Percentiles rank a stretch among this genome's conserved stretches.
Conservation (phyloP, 805 yeast species). For the Starmerella bacillaris region DNA sequence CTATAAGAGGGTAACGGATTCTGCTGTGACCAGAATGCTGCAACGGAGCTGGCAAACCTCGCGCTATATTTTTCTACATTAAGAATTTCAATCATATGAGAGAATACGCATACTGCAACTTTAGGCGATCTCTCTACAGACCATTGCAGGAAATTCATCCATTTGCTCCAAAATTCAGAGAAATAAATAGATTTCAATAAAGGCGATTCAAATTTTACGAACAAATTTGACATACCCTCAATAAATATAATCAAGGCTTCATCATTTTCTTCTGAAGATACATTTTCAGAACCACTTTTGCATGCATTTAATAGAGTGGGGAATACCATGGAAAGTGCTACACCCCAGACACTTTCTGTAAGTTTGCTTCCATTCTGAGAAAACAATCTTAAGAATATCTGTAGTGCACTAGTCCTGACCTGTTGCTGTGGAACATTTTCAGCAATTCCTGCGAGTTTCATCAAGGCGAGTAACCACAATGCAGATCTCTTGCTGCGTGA, state of each 20-base stretch:
- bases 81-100: conserved; percentile 34
- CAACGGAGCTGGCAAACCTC: conserved; percentile 11
- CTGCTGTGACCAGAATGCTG: conserved; percentile 28
- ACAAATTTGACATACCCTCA: conserved; percentile 49
- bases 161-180: conserved; percentile 35
- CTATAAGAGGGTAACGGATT: conserved; percentile 23
- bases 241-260: conserved; percentile 47
- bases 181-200: conserved; percentile 21
- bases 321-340: conserved; percentile 48
- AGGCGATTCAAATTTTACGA: conserved; percentile 31
- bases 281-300: conserved; percentile 4
- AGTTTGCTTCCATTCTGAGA: conserved; percentile 48
- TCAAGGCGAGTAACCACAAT: conserved; percentile 48
- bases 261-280: conserved; percentile 27
- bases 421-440: conserved; percentile 45
- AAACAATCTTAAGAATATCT: conserved; percentile 68
- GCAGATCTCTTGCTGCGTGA: conserved; percentile 20
- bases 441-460: conserved; percentile 44
- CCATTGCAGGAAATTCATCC: conserved; percentile 33
- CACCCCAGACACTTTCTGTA: conserved; percentile 40
- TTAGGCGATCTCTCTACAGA: conserved; percentile 30
- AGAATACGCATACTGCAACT: conserved; percentile 40
- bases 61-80: conserved; percentile 17
- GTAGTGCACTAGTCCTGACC: conserved; percentile 77
- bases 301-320: conserved; percentile 22